Evolutionary conservation across 192 early-diverging fungal species (phyloP).

Genomic region (Umbelopsis isabellina): DNA sequence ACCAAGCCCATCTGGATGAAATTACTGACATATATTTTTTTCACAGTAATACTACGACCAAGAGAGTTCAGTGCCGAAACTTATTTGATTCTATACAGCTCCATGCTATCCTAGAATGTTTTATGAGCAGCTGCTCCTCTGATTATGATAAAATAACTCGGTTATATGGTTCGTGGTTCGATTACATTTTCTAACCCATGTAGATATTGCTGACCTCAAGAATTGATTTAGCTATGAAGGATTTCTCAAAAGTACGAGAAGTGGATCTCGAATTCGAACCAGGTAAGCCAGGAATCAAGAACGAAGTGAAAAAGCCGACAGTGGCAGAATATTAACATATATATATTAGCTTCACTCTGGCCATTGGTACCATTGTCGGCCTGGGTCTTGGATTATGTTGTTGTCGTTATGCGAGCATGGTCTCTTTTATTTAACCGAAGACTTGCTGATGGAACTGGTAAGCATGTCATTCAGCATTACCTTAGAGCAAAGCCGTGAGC

Average conservation of each 20-base stretch:
- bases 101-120: constrained; percentile 41
- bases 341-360: constrained; percentile 32
- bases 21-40: neutral
- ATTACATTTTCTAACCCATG: neutral
- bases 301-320: neutral
- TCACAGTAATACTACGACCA: constrained; percentile 7
- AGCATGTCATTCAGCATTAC: neutral
- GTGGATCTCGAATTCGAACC: constrained; percentile 23
- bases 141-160: constrained; percentile 13
- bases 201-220: neutral
- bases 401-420: constrained; percentile 34
- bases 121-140: constrained; percentile 36
- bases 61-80: constrained; percentile 31
- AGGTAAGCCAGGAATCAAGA: constrained; percentile 16
- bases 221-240: neutral
- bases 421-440: constrained; percentile 30
- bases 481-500: neutral
- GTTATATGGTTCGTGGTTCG: constrained; percentile 6
- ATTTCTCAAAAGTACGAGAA: neutral
- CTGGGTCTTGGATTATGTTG: constrained; percentile 34
- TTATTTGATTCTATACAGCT: constrained; percentile 37
- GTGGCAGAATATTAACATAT: neutral
- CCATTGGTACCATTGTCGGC: constrained; percentile 32
- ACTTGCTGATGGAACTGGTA: constrained; percentile 28
- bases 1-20: neutral